phyloP scores from a whole-genome alignment of 495 filamentous ascomycete genomes.

The Hypoxylon lenormandii region DNA sequence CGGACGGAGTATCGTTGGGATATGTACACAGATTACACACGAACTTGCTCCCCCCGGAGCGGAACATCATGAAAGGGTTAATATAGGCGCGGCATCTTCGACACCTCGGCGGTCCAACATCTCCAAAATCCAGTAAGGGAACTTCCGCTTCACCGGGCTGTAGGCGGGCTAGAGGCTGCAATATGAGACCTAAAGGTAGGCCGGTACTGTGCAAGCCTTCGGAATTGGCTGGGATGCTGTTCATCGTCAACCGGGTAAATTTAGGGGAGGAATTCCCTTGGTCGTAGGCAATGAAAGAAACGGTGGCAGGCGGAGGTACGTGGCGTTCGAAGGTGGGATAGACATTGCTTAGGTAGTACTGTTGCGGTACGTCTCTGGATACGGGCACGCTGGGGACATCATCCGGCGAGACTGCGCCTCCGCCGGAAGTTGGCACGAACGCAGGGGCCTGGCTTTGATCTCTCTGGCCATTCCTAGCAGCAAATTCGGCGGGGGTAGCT shows the following conservation, averaged over 20 bases:
- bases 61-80: slow-evolving; percentile 98
- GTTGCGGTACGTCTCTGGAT: slow-evolving; percentile 81
- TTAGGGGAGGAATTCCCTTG: slow-evolving; percentile 98
- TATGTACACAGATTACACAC: slow-evolving; percentile 99
- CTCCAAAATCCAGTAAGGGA: slow-evolving; percentile 94
- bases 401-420: slow-evolving; percentile 86
- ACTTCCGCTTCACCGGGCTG: slow-evolving; percentile 88
- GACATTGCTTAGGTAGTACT: slow-evolving; percentile 85
- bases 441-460: slow-evolving; percentile 50
- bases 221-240: slow-evolving; percentile 84
- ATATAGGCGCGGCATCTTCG: slow-evolving; percentile 95
- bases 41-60: slow-evolving; percentile 92
- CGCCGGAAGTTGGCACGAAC: slow-evolving; percentile 64
- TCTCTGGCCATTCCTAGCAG: slow-evolving; percentile 60
- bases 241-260: slow-evolving; percentile 88
- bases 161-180: slow-evolving; percentile 88
- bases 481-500: slow-evolving; percentile 68
- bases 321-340: slow-evolving; percentile 96
- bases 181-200: slow-evolving; percentile 84
- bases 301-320: slow-evolving; percentile 85
- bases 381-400: slow-evolving; percentile 92
- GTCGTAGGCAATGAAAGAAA: slow-evolving; percentile 90
- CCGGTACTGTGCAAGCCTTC: slow-evolving; percentile 83
- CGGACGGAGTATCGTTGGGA: slow-evolving; percentile 90
- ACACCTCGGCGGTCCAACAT: slow-evolving; percentile 89